Percentiles rank a stretch among this genome's conserved stretches.
Conservation (phyloP, 108 stramenopile species). For the Licmophora abbreviata region DNA sequence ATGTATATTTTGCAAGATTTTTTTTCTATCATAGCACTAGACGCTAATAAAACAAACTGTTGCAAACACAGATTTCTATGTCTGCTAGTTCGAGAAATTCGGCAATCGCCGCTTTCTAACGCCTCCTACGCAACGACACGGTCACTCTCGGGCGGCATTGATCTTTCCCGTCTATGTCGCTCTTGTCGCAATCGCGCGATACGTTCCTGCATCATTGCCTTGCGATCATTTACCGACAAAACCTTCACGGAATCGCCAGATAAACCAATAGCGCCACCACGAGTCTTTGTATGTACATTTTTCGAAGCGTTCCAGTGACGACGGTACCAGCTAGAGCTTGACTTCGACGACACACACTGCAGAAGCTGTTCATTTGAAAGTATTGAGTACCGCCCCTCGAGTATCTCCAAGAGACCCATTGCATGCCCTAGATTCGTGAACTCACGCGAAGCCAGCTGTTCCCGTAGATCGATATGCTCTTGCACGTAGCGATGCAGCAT, state of each 20-base stretch:
- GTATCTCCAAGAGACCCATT: slow-evolving; percentile 32
- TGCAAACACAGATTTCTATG: too few relatives aligned
- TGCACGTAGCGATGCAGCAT: slow-evolving; percentile 80
- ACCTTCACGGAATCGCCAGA: background rate
- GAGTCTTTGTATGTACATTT: slow-evolving; percentile 4
- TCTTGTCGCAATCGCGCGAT: background rate
- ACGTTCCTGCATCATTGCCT: slow-evolving; percentile 18
- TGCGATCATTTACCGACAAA: slow-evolving; percentile 11
- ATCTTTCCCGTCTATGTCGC: background rate
- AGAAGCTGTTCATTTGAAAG: slow-evolving; percentile 31
- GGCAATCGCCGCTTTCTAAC: too few relatives aligned
- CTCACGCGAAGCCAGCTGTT: slow-evolving; percentile 24
- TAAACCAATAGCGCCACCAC: too few relatives aligned
- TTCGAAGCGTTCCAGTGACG: slow-evolving; percentile 39
- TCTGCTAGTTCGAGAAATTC: too few relatives aligned
- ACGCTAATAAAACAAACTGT: too few relatives aligned
- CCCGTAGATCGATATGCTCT: slow-evolving; percentile 73
- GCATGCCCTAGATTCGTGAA: slow-evolving; percentile 35
- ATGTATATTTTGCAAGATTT: too few relatives aligned
- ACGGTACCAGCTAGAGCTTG: slow-evolving; percentile 67
- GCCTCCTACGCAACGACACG: background rate
- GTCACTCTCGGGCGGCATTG: background rate
- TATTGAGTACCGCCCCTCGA: slow-evolving; percentile 39
- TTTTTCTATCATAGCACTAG: too few relatives aligned
- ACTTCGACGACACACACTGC: slow-evolving; percentile 19